A percentile compares a stretch with the other conserved stretches of the same genome.
phyloP scores from a whole-genome alignment of 2,329 filamentous ascomycete genomes.

The Grosmannia penicillata region DNA sequence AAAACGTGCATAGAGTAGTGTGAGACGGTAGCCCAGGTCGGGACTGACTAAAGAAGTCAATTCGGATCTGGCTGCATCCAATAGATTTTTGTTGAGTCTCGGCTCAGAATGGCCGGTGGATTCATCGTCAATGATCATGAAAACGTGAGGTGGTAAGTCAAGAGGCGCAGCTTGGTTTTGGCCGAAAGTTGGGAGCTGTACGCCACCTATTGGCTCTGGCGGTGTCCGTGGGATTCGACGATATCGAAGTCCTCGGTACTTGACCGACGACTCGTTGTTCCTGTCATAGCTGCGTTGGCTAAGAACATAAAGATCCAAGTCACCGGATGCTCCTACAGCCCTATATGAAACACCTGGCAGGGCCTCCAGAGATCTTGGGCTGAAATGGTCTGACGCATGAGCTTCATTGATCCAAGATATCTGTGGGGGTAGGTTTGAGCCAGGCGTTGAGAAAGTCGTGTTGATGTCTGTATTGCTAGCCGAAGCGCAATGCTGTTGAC shows the following conservation, averaged over 20 bases:
- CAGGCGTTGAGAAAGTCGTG: too few relatives aligned
- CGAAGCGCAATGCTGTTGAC: too few relatives aligned
- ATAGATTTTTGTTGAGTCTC: background rate
- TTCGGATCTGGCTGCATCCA: background rate
- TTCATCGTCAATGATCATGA: background rate
- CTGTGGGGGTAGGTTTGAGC: too few relatives aligned
- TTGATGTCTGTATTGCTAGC: too few relatives aligned
- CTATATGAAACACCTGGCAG: background rate
- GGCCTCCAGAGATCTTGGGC: background rate
- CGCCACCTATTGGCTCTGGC: too few relatives aligned
- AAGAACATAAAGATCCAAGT: background rate
- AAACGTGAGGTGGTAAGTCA: background rate
- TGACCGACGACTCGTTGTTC: background rate
- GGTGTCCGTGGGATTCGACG: background rate
- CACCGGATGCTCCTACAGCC: background rate
- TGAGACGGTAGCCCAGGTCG: background rate
- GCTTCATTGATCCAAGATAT: too few relatives aligned
- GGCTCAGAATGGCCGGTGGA: background rate
- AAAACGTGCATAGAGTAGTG: background rate
- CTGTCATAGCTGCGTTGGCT: background rate
- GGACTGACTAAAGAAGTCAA: background rate
- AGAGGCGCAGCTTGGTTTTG: too few relatives aligned
- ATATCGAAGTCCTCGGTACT: background rate
- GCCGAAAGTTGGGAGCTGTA: too few relatives aligned
- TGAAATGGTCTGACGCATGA: background rate